Evolutionary conservation across 768 basidiomycete species (phyloP), one percentile per base, ranked within the genome.

Genomic region (Daedaleopsis sinensis): DNA sequence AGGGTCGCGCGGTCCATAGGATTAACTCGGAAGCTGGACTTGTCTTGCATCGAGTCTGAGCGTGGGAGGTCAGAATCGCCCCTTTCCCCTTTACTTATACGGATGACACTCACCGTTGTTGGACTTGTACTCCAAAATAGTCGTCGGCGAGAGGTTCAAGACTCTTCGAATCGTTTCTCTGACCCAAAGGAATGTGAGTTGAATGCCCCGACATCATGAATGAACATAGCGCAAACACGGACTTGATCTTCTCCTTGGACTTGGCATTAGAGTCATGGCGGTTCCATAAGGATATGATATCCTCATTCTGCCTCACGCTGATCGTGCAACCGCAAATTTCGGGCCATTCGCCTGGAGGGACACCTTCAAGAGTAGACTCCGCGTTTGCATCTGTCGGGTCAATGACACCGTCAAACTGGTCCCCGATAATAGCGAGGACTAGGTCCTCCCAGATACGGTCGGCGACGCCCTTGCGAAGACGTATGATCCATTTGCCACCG

Each of bases 271-370:
- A 85, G 66, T 94, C 94, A 58, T 88, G 81, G 66, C 88, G 84
- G 71, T 96, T 95, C 96, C 96, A 98, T 21, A 98, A 70, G 66
- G 89, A 91, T 58, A 98, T 80, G 63, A 98, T 96, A 71, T 98
- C 96, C 78, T 98, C 96, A 65, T 86, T 90, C 76, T 92, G 90
- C 67, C 96, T 78, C 58, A 96, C 94, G 71, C 92, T 94, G 71
- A 98, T 90, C 35, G 96, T 98, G 72, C 93, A 94, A 44, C 96
- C 96, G 69, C 94, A 95, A 37, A 98, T 93, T 72, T 94, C 91
- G 19, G 90, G 89, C 82, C 82, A 85, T 32, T 86, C 84, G 62
- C 58, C 74, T 67, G 57, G 68, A 24, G 58, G 65, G 37, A 60
- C 57, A 44, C 59, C 63, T 16, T 62, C 63, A 35, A 47, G 54